phyloP scores from a whole-genome alignment of 345 rosid species.

The Salix arbutifolia region DNA sequence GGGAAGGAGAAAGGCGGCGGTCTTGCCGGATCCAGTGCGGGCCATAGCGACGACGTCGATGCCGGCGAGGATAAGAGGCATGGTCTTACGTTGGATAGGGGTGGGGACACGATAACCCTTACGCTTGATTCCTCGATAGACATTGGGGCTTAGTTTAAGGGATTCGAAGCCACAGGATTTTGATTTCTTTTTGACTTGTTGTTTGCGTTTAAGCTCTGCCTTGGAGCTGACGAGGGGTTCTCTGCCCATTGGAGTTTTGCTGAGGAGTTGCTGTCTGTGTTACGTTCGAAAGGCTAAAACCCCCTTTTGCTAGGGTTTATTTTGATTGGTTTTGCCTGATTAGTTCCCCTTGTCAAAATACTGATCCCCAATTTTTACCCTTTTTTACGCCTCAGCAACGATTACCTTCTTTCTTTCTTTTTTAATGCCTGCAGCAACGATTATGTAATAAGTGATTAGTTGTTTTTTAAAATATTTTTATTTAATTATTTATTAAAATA shows the following conservation, averaged over 20 bases:
- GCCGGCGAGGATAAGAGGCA: conserved; percentile 95
- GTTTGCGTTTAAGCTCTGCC: conserved; percentile 66
- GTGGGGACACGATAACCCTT: conserved; percentile 94
- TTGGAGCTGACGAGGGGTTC: conserved; percentile 59
- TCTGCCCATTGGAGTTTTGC: background rate
- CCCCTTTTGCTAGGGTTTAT: too few relatives aligned
- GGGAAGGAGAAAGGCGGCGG: conserved; percentile 88
- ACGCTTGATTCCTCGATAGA: conserved; percentile 69
- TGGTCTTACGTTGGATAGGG: conserved; percentile 92
- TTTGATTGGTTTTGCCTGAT: too few relatives aligned
- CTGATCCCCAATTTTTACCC: too few relatives aligned
- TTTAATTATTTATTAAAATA: too few relatives aligned
- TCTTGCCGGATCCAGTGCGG: conserved; percentile 95
- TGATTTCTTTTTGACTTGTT: conserved; percentile 70
- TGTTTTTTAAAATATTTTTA: too few relatives aligned
- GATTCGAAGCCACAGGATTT: conserved; percentile 98
- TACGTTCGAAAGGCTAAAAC: too few relatives aligned
- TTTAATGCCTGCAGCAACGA: too few relatives aligned
- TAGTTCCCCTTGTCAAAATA: too few relatives aligned
- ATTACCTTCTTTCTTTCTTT: too few relatives aligned
- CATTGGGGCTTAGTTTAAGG: conserved; percentile 61
- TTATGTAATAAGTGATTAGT: too few relatives aligned
- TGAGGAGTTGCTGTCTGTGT: too few relatives aligned
- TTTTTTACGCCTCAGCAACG: too few relatives aligned
- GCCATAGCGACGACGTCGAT: conserved; percentile 96